phyloP scores from a whole-genome alignment of 352 stramenopile genomes.

The Phytophthora tubulina region DNA sequence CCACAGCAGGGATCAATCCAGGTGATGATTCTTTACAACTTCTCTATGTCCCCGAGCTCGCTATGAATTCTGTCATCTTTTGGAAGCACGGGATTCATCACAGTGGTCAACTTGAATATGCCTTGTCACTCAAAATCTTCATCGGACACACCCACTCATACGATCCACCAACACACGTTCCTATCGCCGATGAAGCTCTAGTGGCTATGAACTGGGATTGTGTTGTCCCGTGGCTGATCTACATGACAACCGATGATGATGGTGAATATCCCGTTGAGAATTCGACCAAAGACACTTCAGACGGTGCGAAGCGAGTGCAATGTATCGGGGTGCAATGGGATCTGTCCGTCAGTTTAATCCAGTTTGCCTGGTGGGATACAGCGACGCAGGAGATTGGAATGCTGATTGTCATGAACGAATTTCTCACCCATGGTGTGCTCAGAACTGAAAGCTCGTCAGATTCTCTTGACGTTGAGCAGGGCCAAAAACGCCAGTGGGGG shows the following conservation, averaged over 20 bases:
- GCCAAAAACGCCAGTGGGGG: conserved; percentile 39
- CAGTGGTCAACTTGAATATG: conserved; percentile 45
- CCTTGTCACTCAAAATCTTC: conserved; percentile 62
- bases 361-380: conserved; percentile 77
- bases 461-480: neutral
- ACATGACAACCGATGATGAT: conserved; percentile 59
- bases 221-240: conserved; percentile 70
- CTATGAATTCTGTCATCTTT: conserved; percentile 36
- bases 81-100: conserved; percentile 35
- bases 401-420: conserved; percentile 59
- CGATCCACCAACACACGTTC: conserved; percentile 44
- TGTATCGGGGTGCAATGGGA: conserved; percentile 77
- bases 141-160: conserved; percentile 39
- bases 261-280: conserved; percentile 21
- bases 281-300: neutral
- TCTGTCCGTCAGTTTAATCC: conserved; percentile 60
- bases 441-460: conserved; percentile 1
- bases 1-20: neutral
- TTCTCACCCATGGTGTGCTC: conserved; percentile 63
- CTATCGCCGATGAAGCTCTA: conserved; percentile 54
- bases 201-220: conserved; percentile 77
- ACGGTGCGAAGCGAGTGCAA: conserved; percentile 11
- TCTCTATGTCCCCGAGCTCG: conserved; percentile 39
- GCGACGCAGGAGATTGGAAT: conserved; percentile 62
- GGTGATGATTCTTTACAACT: conserved; percentile 35